These are phyloP conservation scores for Boletus pseudopeckii DNA, from an alignment of 768 basidiomycete genomes.

Conservation along the genomic window DNA sequence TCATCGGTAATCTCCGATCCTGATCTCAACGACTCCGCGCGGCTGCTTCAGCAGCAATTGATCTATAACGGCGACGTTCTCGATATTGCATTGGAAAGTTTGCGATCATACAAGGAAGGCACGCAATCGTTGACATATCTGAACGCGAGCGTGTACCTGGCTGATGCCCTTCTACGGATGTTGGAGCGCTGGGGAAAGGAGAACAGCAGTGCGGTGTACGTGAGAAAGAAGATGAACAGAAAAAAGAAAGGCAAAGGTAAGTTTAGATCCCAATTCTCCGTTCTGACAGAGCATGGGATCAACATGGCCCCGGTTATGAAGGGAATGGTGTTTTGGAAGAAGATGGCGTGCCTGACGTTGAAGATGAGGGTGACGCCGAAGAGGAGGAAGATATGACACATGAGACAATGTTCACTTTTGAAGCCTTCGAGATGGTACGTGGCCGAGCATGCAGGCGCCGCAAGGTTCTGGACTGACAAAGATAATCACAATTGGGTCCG, in stretches of 20 bases:
- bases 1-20: constrained; percentile 39
- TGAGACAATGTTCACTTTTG: constrained; percentile 90
- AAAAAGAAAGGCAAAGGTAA: constrained; percentile 49
- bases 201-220: constrained; percentile 65
- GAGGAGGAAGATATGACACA: constrained; percentile 63
- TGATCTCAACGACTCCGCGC: constrained; percentile 68
- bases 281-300: constrained; percentile 10
- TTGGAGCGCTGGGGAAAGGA: constrained; percentile 83
- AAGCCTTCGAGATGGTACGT: constrained; percentile 82
- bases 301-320: constrained; percentile 18
- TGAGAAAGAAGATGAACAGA: constrained; percentile 56
- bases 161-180: constrained; percentile 83
- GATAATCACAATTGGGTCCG: constrained; percentile 19
- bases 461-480: constrained; percentile 16
- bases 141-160: constrained; percentile 79
- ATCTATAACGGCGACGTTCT: constrained; percentile 95
- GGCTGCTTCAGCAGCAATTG: constrained; percentile 80
- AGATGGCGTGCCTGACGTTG: constrained; percentile 65
- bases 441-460: constrained; percentile 13
- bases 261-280: constrained; percentile 32
- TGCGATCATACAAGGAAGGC: constrained; percentile 76
- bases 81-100: constrained; percentile 77
- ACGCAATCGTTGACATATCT: constrained; percentile 80
- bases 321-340: constrained; percentile 45
- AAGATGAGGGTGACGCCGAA: constrained; percentile 57